These are phyloP conservation scores for Ganoderma leucocontextum DNA, from an alignment of 1,284 basidiomycete genomes.

Conservation along the genomic window DNA sequence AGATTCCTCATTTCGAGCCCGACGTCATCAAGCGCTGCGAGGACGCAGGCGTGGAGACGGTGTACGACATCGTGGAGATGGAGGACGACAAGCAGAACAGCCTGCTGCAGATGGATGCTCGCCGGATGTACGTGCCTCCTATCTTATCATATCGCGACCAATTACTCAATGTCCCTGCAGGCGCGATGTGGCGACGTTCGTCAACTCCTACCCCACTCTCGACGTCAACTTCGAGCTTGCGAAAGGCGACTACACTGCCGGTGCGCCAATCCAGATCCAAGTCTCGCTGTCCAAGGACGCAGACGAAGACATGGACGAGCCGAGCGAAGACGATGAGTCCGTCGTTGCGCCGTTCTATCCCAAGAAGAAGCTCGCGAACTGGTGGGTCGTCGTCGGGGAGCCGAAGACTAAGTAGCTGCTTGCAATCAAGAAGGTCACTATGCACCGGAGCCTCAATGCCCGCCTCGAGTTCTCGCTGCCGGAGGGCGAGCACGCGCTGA, in stretches of 20 bases:
- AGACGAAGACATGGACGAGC: slow-evolving; percentile 80
- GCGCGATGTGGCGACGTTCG: slow-evolving; percentile 91
- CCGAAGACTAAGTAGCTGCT: slow-evolving; percentile 77
- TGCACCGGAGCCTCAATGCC: slow-evolving; percentile 79
- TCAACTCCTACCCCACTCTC: slow-evolving; percentile 93
- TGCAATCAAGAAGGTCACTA: slow-evolving; percentile 95
- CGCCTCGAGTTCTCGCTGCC: slow-evolving; percentile 92
- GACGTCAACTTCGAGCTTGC: slow-evolving; percentile 88
- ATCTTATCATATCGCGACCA: neutral
- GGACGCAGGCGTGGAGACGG: slow-evolving; percentile 80
- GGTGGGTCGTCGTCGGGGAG: slow-evolving; percentile 97
- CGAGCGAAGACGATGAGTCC: slow-evolving; percentile 68
- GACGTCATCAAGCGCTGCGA: slow-evolving; percentile 91
- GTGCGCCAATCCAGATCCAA: slow-evolving; percentile 83
- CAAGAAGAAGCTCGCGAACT: slow-evolving; percentile 89
- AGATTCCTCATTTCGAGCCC: slow-evolving; percentile 94
- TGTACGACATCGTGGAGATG: slow-evolving; percentile 98
- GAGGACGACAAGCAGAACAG: slow-evolving; percentile 89
- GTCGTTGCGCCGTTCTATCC: slow-evolving; percentile 96
- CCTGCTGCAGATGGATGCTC: slow-evolving; percentile 85
- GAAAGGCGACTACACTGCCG: slow-evolving; percentile 85
- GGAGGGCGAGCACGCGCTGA: slow-evolving; percentile 84
- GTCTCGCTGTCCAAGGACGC: slow-evolving; percentile 85
- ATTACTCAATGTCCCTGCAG: slow-evolving; percentile 47
- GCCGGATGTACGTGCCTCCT: slow-evolving; percentile 75